These are phyloP conservation scores for Mycena belliarum DNA, from an alignment of 768 basidiomycete species.

Conservation along the genomic window DNA sequence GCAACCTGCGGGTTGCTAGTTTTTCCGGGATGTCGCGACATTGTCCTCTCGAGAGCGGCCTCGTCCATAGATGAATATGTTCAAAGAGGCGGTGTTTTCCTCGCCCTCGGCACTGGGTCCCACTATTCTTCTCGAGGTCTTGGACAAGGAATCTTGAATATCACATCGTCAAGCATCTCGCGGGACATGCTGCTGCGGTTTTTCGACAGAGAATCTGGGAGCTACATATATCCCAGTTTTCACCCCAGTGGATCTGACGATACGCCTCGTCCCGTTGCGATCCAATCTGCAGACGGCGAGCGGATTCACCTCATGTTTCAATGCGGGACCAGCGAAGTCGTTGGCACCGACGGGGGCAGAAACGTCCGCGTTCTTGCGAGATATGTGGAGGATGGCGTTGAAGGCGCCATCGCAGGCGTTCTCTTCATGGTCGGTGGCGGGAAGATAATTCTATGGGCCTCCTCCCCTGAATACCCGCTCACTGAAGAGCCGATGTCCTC, in stretches of 20 bases:
- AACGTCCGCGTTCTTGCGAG: conserved; percentile 34
- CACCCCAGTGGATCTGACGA: conserved; percentile 15
- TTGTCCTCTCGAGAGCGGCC: conserved; percentile 38
- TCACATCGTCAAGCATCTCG: conserved; percentile 28
- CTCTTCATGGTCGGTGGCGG: conserved; percentile 43
- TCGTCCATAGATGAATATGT: conserved; percentile 60
- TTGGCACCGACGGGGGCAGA: conserved; percentile 30
- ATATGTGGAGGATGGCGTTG: conserved; percentile 23
- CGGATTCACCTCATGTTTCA: conserved; percentile 32
- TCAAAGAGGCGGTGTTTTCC: conserved; percentile 65
- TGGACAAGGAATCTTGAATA: conserved; percentile 42
- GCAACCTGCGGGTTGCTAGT: conserved; percentile 76
- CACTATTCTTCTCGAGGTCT: conserved; percentile 39
- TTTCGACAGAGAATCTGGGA: conserved; percentile 34
- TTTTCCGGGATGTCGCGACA: conserved; percentile 62
- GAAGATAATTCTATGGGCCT: conserved; percentile 54
- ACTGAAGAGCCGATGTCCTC: conserved; percentile 35
- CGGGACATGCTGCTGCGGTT: conserved; percentile 36
- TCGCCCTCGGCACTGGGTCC: conserved; percentile 65
- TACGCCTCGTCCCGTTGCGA: conserved; percentile 14
- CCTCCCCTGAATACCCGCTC: conserved; percentile 59
- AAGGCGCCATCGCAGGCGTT: conserved; percentile 34
- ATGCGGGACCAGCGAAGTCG: conserved; percentile 26
- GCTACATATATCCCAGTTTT: conserved; percentile 32
- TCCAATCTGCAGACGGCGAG: conserved; percentile 26